Percentiles rank a stretch among this genome's conserved stretches.
phyloP scores from a whole-genome alignment of 345 rosid species.

The Viola odorata region DNA sequence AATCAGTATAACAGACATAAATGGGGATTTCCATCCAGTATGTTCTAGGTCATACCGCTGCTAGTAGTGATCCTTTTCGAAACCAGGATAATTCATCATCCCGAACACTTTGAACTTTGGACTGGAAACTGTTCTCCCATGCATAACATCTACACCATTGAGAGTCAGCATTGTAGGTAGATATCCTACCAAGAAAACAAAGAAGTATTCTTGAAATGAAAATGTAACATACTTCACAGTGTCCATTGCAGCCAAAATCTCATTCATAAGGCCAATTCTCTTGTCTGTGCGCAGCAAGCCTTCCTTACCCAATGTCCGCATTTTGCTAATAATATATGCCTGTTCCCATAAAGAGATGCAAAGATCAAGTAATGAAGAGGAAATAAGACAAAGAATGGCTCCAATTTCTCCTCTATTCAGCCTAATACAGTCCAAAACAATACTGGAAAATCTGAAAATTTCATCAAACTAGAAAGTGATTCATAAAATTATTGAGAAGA shows the following conservation, averaged over 20 bases:
- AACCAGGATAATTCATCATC: conserved; percentile 94
- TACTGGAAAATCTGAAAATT: not conserved
- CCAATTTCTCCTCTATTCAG: no score
- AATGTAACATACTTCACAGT: conserved; percentile 78
- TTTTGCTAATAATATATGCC: conserved; percentile 86
- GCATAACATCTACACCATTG: conserved; percentile 77
- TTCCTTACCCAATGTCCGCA: conserved; percentile 85
- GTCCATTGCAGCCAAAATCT: conserved; percentile 98
- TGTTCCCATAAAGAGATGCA: conserved; percentile 24
- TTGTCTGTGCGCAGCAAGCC: conserved; percentile 96
- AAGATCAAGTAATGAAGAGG: not conserved
- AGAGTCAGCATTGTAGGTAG: conserved; percentile 8
- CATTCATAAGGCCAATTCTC: conserved; percentile 98
- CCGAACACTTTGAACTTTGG: conserved; percentile 74
- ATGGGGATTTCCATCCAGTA: conserved; percentile 10
- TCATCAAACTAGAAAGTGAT: not conserved
- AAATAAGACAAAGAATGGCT: no score
- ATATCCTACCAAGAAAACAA: not conserved
- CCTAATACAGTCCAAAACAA: no score
- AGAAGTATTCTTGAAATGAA: not conserved
- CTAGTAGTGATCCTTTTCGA: conserved; percentile 78
- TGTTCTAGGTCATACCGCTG: conserved; percentile 60
- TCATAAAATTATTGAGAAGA: no score
- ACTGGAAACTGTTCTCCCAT: conserved; percentile 93
- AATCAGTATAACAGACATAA: no score